Evolutionary conservation across 1,139 yeast species (phyloP).

Genomic region (Diutina catenulata): DNA sequence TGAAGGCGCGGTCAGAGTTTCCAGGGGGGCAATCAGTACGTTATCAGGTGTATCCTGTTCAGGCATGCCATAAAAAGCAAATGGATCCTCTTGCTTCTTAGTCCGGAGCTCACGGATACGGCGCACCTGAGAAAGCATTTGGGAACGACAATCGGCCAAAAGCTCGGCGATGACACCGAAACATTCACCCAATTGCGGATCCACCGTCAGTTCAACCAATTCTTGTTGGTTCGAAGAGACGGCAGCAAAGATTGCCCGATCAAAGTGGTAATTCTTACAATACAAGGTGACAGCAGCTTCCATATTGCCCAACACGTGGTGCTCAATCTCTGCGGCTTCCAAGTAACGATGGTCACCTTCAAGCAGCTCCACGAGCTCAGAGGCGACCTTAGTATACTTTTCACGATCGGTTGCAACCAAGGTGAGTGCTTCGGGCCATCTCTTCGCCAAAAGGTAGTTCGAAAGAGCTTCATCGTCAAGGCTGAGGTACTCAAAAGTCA

Average conservation of each 20-base stretch:
- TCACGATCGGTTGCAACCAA: background rate
- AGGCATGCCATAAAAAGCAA: slow-evolving; percentile 66
- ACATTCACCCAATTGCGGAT: slow-evolving; percentile 71
- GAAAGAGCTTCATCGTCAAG: slow-evolving; percentile 51
- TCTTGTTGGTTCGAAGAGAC: slow-evolving; percentile 28
- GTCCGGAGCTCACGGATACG: slow-evolving; percentile 76
- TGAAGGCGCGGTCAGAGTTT: slow-evolving; percentile 84
- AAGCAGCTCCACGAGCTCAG: slow-evolving; percentile 34
- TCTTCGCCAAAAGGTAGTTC: slow-evolving; percentile 54
- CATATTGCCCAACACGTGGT: slow-evolving; percentile 46
- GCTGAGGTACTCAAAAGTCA: slow-evolving; percentile 61
- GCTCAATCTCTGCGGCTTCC: slow-evolving; percentile 77
- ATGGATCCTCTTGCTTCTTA: slow-evolving; percentile 77
- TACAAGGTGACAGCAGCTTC: slow-evolving; percentile 53
- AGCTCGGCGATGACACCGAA: slow-evolving; percentile 82
- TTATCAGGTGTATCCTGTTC: slow-evolving; percentile 79
- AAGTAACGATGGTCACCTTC: slow-evolving; percentile 62
- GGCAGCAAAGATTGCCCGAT: slow-evolving; percentile 64
- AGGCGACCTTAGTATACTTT: slow-evolving; percentile 22
- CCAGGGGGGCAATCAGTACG: slow-evolving; percentile 91
- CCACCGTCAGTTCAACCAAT: slow-evolving; percentile 48
- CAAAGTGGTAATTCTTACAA: slow-evolving; percentile 68
- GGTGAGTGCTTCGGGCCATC: slow-evolving; percentile 79
- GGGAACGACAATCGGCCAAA: slow-evolving; percentile 83
- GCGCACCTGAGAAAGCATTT: slow-evolving; percentile 68